Conservation (phyloP, 768 basidiomycete species). For the Russula olivacea region DNA sequence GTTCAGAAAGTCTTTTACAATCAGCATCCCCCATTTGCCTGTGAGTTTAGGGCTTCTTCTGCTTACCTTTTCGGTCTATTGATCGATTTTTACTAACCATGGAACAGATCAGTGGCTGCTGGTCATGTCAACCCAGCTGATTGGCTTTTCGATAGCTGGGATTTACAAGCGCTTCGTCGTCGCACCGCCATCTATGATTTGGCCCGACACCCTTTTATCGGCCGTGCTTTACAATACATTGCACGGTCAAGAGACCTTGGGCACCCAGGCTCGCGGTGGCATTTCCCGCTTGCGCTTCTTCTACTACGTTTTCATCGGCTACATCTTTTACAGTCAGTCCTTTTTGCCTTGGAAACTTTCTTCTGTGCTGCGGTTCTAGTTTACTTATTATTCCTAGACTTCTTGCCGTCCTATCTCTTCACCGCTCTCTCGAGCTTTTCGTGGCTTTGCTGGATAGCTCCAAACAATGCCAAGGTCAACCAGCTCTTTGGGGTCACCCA, state of each 20-base stretch:
- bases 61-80: not conserved
- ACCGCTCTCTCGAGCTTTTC: constrained; percentile 35
- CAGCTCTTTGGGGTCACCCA: constrained; percentile 61
- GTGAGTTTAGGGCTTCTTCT: constrained; percentile 23
- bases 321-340: constrained; percentile 47
- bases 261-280: constrained; percentile 42
- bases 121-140: constrained; percentile 39
- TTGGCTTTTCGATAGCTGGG: constrained; percentile 41
- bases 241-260: constrained; percentile 36
- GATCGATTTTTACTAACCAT: not conserved
- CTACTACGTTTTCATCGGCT: constrained; percentile 37
- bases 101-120: constrained; percentile 34
- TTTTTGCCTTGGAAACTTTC: constrained; percentile 56
- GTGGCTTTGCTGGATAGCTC: constrained; percentile 63
- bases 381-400: not conserved
- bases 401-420: constrained; percentile 18
- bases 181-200: constrained; percentile 42
- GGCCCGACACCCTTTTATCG: constrained; percentile 41
- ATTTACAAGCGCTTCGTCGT: constrained; percentile 42
- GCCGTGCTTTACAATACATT: constrained; percentile 44
- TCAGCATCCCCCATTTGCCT: constrained; percentile 34
- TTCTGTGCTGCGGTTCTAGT: not conserved
- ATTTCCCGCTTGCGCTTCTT: constrained; percentile 52
- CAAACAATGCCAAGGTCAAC: constrained; percentile 62
- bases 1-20: constrained; percentile 44